Percentiles rank a stretch among this genome's conserved stretches.
Conservation (phyloP, 768 basidiomycete genomes). For the Leccinum fibrillosum region DNA sequence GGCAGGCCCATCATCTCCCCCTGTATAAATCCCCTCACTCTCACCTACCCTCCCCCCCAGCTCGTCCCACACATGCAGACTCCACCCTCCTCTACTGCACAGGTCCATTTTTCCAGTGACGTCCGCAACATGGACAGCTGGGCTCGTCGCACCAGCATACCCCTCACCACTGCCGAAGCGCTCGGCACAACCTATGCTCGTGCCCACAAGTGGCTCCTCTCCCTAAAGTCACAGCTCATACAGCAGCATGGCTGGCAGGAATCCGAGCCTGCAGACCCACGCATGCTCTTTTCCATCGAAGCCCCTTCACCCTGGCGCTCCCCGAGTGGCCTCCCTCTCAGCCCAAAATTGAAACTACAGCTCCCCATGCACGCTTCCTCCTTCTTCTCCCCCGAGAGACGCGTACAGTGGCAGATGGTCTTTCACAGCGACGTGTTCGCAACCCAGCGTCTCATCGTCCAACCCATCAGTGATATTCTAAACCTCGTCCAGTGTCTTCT, state of each 20-base stretch:
- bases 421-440: constrained; percentile 79
- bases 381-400: constrained; percentile 81
- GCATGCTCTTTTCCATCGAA: constrained; percentile 79
- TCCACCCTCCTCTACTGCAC: constrained; percentile 39
- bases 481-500: constrained; percentile 69
- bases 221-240: constrained; percentile 60
- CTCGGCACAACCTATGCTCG: constrained; percentile 78
- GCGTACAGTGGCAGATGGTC: constrained; percentile 88
- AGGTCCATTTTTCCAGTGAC: constrained; percentile 77
- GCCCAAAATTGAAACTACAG: constrained; percentile 68
- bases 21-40: constrained; percentile 25
- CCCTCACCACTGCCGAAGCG: constrained; percentile 79
- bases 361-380: constrained; percentile 78
- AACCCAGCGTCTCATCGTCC: constrained; percentile 62
- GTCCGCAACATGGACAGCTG: constrained; percentile 81
- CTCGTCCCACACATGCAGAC: constrained; percentile 27
- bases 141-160: constrained; percentile 76
- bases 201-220: constrained; percentile 72
- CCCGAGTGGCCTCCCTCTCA: constrained; percentile 69
- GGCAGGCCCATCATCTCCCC: constrained; percentile 18
- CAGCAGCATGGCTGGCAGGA: constrained; percentile 72
- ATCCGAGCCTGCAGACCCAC: constrained; percentile 51
- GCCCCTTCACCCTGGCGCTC: constrained; percentile 78
- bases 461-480: constrained; percentile 68
- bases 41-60: background rate